Evolutionary conservation across 1,284 basidiomycete species (phyloP).

Genomic region (Bothia castanella): DNA sequence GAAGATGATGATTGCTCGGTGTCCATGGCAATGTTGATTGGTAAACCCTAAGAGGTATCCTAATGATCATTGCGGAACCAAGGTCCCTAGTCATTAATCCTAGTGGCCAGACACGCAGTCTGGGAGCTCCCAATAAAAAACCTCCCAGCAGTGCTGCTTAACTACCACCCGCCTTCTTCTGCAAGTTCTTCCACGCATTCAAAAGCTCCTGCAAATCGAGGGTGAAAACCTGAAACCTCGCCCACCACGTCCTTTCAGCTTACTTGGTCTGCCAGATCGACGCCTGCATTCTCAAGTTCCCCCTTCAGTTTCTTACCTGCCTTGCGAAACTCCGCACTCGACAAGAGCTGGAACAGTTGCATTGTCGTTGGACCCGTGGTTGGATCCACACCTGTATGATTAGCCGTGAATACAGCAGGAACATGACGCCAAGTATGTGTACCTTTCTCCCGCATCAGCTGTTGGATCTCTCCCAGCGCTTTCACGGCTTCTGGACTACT

Average conservation of each 20-base stretch:
- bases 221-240: conserved; percentile 2
- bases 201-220: conserved; percentile 30
- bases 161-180: conserved; percentile 27
- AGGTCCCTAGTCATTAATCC: not conserved
- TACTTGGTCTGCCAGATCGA: conserved; percentile 49
- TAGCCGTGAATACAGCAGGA: not conserved
- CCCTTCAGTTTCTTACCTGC: conserved; percentile 45
- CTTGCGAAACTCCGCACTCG: conserved; percentile 50
- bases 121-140: not conserved
- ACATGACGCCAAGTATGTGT: not conserved
- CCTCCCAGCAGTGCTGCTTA: conserved; percentile 5
- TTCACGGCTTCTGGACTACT: conserved; percentile 47
- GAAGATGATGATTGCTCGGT: conserved; percentile 7
- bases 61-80: not conserved
- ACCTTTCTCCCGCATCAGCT: conserved; percentile 52
- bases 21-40: conserved; percentile 19
- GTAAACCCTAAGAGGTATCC: conserved; percentile 2
- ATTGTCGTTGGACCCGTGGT: conserved; percentile 46
- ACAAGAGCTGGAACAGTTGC: conserved; percentile 50
- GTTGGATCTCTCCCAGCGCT: conserved; percentile 45
- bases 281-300: conserved; percentile 56
- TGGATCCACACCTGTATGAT: conserved; percentile 44
- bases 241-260: conserved; percentile 7
- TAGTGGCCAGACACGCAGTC: not conserved
- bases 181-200: conserved; percentile 34